Base-by-base conservation (phyloP, 1,284 basidiomycete species). In the Leccinum huronense region DNA sequence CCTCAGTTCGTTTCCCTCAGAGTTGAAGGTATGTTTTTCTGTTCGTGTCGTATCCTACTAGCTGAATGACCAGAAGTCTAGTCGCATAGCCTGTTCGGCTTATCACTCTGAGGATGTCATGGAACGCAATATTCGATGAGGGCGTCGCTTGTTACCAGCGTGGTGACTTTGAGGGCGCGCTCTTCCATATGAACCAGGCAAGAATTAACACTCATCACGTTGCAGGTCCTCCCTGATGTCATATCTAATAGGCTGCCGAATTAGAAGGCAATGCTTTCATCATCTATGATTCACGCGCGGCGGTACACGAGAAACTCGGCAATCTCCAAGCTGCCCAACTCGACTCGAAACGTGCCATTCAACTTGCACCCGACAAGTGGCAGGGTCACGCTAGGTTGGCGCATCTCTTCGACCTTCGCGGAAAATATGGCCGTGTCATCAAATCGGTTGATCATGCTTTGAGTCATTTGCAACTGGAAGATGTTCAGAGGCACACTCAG, bases 241-340 rank as follows among this genome's bases (percentile, higher is more conserved):
- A 42, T 11, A 14, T 34, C 36, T n/a, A 34, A 56, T 62, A 90
- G 88, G 84, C 87, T 8, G 78, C 85, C 31, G 73, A 73, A 33
- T 66, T 76, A 14, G 80, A 82, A 13, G 75, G 77, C n/a, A 73
- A 76, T 14, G 77, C 80, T 57, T 80, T 79, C 71, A 76, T 78
- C 34, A 75, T 88, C 14, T 88, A 85, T 63, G 90, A 93, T 69
- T 89, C 88, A 33, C 84, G 91, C 30, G 88, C 90, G 1, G 86
- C 86, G 0, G 82, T 84, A 1, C 82, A 86, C 67, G 84, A 88
- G 70, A 86, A 82, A 67, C 80, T 89, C 2, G 83, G 81, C 6
- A 80, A 80, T 59, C 68, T 75, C 36, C 88, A 86, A 65, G 84
- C 87, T 16, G 89, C 89, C 1, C 78, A 93, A 8, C 78, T 77